Conservation (phyloP, 2,329 filamentous ascomycete species). For the Penicillium sp. region DNA sequence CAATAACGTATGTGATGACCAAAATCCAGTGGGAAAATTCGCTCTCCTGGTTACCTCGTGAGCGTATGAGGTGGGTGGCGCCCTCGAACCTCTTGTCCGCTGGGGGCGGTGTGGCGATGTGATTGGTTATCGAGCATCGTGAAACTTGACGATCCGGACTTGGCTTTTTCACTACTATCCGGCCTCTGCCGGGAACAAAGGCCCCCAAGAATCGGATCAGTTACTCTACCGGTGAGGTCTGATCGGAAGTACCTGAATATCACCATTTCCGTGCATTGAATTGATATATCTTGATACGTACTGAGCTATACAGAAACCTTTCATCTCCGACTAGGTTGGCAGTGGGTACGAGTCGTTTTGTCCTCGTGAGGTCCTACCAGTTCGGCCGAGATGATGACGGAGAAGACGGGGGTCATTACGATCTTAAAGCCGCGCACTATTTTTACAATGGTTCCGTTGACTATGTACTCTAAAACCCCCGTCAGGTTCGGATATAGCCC, state of each 20-base stretch:
- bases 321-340: too few relatives aligned
- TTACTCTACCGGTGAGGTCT: background rate
- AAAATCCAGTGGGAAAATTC: too few relatives aligned
- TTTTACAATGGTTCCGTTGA: background rate
- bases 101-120: conserved; percentile 13
- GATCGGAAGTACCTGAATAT: conserved; percentile 4
- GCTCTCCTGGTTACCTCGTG: background rate
- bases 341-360: background rate
- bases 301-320: too few relatives aligned
- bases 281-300: too few relatives aligned
- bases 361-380: background rate
- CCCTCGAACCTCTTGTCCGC: conserved; percentile 20
- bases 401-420: conserved; percentile 1
- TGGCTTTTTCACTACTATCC: conserved; percentile 22
- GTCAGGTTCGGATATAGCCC: background rate
- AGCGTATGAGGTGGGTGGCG: conserved; percentile 34
- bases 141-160: conserved; percentile 32
- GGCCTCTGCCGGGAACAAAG: conserved; percentile 19
- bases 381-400: conserved; percentile 1
- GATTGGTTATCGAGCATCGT: conserved; percentile 25
- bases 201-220: conserved; percentile 8
- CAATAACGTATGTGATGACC: background rate
- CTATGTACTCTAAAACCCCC: too few relatives aligned
- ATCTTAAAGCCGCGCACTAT: conserved; percentile 1
- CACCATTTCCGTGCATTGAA: background rate